A percentile compares a stretch with the other conserved stretches of the same genome.
phyloP scores from a whole-genome alignment of 176 grass and related monocot species.

The Areca catechu region DNA sequence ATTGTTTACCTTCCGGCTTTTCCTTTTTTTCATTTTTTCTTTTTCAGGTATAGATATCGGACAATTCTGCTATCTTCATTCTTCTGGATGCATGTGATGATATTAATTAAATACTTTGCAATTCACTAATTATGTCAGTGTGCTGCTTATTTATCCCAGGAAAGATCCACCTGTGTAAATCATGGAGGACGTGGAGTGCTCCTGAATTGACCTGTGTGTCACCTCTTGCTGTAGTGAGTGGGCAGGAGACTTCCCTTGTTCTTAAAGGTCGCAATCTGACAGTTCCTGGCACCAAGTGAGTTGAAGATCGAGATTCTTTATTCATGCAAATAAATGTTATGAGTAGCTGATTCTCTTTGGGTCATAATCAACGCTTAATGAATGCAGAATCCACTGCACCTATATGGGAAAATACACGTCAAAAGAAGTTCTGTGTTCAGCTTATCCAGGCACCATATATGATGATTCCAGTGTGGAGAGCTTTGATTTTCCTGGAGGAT shows the following conservation, averaged over 20 bases:
- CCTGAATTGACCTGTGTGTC: constrained; percentile 85
- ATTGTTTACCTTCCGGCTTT: background rate
- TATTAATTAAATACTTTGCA: too few relatives aligned
- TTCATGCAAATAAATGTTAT: background rate
- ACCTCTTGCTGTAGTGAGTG: constrained; percentile 82
- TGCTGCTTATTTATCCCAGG: constrained; percentile 35
- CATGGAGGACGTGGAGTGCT: constrained; percentile 92
- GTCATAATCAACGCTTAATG: constrained; percentile 11
- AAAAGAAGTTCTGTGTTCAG: constrained; percentile 78
- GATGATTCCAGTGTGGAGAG: constrained; percentile 92
- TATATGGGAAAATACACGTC: constrained; percentile 78
- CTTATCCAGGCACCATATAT: constrained; percentile 94
- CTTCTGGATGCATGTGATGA: too few relatives aligned
- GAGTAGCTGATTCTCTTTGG: background rate
- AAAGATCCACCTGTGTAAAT: constrained; percentile 65
- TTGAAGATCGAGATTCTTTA: background rate
- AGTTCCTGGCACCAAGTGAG: constrained; percentile 91
- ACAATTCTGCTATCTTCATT: too few relatives aligned
- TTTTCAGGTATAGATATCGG: background rate
- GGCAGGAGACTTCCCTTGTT: constrained; percentile 55
- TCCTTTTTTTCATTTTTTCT: background rate
- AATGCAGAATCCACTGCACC: constrained; percentile 83
- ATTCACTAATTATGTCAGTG: background rate
- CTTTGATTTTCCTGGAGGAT: constrained; percentile 77
- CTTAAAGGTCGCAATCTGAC: constrained; percentile 91